These are phyloP conservation scores for Gillenia trifoliata DNA, from an alignment of 306 rosid genomes.

Conservation along the genomic window DNA sequence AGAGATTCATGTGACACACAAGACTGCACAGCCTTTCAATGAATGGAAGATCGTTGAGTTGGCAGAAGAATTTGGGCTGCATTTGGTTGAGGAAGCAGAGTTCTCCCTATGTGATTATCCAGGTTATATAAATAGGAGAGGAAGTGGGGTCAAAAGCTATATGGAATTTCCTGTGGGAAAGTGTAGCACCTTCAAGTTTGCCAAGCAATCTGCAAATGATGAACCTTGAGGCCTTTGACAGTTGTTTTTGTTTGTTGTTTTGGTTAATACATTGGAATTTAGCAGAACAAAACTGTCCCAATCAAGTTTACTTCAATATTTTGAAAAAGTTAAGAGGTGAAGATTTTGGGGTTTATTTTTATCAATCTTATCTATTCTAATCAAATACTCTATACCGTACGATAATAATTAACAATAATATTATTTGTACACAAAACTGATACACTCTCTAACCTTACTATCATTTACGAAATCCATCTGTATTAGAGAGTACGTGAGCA, in stretches of 20 bases:
- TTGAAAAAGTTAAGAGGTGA: background rate
- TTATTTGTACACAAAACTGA: too few relatives aligned
- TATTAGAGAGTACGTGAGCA: too few relatives aligned
- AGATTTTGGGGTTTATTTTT: background rate
- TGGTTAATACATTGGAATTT: background rate
- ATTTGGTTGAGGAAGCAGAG: background rate
- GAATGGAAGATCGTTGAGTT: slow-evolving; percentile 24
- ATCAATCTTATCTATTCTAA: too few relatives aligned
- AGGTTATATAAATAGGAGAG: slow-evolving; percentile 31
- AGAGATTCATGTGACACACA: slow-evolving; percentile 48
- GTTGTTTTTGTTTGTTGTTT: too few relatives aligned
- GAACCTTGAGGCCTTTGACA: too few relatives aligned
- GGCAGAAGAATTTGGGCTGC: slow-evolving; percentile 1
- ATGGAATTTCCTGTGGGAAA: slow-evolving; percentile 26
- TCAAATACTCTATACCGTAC: background rate
- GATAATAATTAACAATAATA: too few relatives aligned
- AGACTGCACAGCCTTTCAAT: slow-evolving; percentile 23
- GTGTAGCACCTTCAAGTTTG: slow-evolving; percentile 22
- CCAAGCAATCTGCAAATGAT: background rate
- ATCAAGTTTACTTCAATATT: background rate
- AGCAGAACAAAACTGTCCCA: background rate
- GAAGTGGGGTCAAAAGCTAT: background rate
- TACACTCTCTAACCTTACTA: background rate
- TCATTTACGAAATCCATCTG: background rate
- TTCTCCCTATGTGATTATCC: slow-evolving; percentile 8